phyloP scores from a whole-genome alignment of 2,329 filamentous ascomycete genomes.

The Talaromyces sp. region DNA sequence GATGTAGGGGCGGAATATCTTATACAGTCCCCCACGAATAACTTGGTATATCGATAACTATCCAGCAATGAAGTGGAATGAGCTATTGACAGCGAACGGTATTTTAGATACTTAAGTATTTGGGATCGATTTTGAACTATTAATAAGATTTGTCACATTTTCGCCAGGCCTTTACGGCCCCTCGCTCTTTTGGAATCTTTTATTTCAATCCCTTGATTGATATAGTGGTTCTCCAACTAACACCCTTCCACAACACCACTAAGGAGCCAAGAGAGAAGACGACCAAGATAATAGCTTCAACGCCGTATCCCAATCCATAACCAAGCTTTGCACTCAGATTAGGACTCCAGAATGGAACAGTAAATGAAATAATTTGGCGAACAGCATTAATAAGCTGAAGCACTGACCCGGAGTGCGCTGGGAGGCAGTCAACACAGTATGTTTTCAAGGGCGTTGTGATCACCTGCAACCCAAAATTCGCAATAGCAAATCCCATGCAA shows the following conservation, averaged over 20 bases:
- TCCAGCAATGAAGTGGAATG: too few species aligned
- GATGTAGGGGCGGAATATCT: too few species aligned
- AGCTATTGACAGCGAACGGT: too few species aligned
- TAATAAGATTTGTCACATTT: too few species aligned
- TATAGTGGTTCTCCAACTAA: not conserved
- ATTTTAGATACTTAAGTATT: too few species aligned
- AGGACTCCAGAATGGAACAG: slow-evolving; percentile 3
- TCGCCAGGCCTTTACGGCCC: too few species aligned
- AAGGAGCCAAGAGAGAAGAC: not conserved
- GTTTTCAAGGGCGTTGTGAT: slow-evolving; percentile 1
- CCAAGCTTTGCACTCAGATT: not conserved
- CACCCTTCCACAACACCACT: not conserved
- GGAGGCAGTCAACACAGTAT: slow-evolving; percentile 3
- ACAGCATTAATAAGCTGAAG: not conserved
- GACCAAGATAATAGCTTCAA: slow-evolving; percentile 1
- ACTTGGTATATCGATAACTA: too few species aligned
- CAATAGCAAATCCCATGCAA: not conserved
- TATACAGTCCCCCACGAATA: too few species aligned
- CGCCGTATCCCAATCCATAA: not conserved
- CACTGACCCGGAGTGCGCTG: not conserved
- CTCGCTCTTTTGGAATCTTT: too few species aligned
- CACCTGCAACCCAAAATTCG: slow-evolving; percentile 1
- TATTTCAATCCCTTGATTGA: not conserved
- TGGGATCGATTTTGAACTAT: too few species aligned
- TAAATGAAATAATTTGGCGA: slow-evolving; percentile 2